phyloP scores from a whole-genome alignment of 495 filamentous ascomycete species.

The Aspergillus coremiiformis region DNA sequence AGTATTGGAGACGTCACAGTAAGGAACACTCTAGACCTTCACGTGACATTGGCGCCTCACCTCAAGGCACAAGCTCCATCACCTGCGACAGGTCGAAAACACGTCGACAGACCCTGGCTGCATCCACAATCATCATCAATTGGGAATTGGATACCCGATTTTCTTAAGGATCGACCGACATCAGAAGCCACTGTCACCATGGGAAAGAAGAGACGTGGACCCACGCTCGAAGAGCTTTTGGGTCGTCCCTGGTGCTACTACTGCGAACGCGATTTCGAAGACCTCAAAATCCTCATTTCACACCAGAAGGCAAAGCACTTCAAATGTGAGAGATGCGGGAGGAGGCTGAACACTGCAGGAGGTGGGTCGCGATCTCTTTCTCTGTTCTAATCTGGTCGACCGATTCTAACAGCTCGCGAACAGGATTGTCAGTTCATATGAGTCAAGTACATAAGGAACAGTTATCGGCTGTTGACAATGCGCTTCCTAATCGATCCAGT shows the following conservation, averaged over 20 bases:
- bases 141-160: not conserved
- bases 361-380: slow-evolving; percentile 48
- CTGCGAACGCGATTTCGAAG: slow-evolving; percentile 97
- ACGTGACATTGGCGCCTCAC: not conserved
- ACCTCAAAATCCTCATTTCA: slow-evolving; percentile 87
- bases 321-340: slow-evolving; percentile 84
- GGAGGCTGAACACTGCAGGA: slow-evolving; percentile 89
- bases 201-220: slow-evolving; percentile 80
- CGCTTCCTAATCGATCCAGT: slow-evolving; percentile 70
- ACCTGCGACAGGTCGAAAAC: not conserved
- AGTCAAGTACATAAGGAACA: slow-evolving; percentile 97
- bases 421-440: slow-evolving; percentile 93
- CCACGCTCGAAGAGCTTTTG: slow-evolving; percentile 79
- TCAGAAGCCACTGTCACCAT: slow-evolving; percentile 33
- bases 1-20: not conserved
- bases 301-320: slow-evolving; percentile 99
- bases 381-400: not conserved
- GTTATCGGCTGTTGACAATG: slow-evolving; percentile 80
- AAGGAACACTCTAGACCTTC: not conserved
- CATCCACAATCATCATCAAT: not conserved
- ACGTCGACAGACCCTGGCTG: not conserved
- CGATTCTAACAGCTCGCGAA: slow-evolving; percentile 2
- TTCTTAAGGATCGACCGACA: not conserved
- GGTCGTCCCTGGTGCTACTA: slow-evolving; percentile 96
- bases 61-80: not conserved